Evolutionary conservation across 495 filamentous ascomycete genomes (phyloP).

Genomic region (Penicillium pancosmium): DNA sequence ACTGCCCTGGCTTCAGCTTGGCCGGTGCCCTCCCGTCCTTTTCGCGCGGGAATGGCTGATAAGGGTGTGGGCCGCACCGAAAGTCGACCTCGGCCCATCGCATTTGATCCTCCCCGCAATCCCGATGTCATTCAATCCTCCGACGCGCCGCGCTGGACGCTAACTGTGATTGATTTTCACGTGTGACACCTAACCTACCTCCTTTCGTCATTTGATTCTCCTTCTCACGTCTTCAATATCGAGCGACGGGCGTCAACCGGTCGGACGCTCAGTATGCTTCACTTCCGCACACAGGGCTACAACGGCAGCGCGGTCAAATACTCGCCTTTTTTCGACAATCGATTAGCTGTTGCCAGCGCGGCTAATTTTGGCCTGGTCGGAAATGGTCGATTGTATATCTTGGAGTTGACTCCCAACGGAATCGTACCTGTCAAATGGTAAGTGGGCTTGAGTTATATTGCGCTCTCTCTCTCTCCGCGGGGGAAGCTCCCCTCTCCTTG

Average conservation of each 20-base stretch:
- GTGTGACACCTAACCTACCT: slow-evolving; percentile 13
- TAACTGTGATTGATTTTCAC: background rate
- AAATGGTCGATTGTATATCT: slow-evolving; percentile 84
- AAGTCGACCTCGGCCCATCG: slow-evolving; percentile 24
- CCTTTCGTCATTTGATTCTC: background rate
- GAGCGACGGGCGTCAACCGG: slow-evolving; percentile 15
- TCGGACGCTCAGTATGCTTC: slow-evolving; percentile 65
- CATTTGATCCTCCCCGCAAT: slow-evolving; percentile 28
- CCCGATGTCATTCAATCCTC: slow-evolving; percentile 8
- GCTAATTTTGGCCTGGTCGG: slow-evolving; percentile 96
- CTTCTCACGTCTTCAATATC: slow-evolving; percentile 1
- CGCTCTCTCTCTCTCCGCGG: slow-evolving; percentile 2
- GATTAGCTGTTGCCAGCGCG: slow-evolving; percentile 81
- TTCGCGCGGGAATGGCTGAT: slow-evolving; percentile 14
- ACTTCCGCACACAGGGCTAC: slow-evolving; percentile 89
- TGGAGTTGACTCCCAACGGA: slow-evolving; percentile 78
- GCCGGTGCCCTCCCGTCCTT: background rate
- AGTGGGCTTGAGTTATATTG: slow-evolving; percentile 1
- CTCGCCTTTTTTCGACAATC: slow-evolving; percentile 95
- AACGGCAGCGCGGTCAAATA: slow-evolving; percentile 96
- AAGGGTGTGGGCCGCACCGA: slow-evolving; percentile 3
- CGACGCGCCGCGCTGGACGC: background rate
- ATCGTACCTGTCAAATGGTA: slow-evolving; percentile 80
- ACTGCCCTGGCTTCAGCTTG: no score
- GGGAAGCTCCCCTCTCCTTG: background rate